Base-by-base conservation (phyloP, 345 rosid species). In the Linum tenue region DNA sequence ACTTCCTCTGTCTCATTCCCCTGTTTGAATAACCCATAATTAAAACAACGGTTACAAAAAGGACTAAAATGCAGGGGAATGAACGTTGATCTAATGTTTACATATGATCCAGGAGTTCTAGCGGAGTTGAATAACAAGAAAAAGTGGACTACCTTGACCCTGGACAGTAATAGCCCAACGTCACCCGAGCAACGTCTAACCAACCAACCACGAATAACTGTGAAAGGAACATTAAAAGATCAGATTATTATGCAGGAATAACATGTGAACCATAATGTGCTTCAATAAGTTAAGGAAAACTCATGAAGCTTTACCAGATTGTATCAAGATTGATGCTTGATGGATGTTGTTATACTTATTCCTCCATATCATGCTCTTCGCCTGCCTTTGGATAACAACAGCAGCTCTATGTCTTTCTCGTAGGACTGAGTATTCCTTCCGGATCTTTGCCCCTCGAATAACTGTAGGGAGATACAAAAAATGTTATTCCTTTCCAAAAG, bases 131-230 rank as follows among this genome's bases (percentile, higher is more conserved):
- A n/a, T 39, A 44, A 55, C 15, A 69, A 10, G 41, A 11, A 5
- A 38, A 8, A 41, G 55, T 38, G 69, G 63, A 38, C 10, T 81
- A 94, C 97, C 96, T 85, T 82, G 57, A 70, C 77, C 41, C 76
- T 86, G 68, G 89, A 77, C 65, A 72, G 78, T 72, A 86, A 56
- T 67, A 86, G 81, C 68, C 89, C 85, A 62, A 82, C 65, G 71
- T 90, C 81, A 63, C 91, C 96, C 0, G 99, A 86, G 79, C 92
- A 94, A 80, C 88, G 83, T 84, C 99, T 83, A 65, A 88, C 96
- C 83, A 88, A 76, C 89, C 92, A 90, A 66, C 99, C 99, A 62
- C 99, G 99, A 73, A 90, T 83, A 59, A 59, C 99, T 94, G 81
- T 77, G 80, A 64, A 31, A 2, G 3, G 53, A 10, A 15, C 53